Base-by-base conservation (phyloP, 495 filamentous ascomycete genomes). In the Pyrenula massariospora region DNA sequence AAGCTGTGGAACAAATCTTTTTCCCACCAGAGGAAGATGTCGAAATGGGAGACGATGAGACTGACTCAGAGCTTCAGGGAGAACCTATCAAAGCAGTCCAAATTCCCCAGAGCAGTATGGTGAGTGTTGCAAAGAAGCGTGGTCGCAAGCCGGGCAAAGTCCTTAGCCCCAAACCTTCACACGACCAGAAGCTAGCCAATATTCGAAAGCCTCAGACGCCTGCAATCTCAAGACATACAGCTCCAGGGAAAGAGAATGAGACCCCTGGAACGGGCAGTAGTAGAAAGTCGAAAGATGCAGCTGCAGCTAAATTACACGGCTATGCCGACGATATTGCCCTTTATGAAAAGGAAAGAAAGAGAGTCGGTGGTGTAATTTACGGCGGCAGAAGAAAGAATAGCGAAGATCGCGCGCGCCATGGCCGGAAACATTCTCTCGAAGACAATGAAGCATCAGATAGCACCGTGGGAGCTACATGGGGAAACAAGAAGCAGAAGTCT, bases 311-410 rank as follows among this genome's bases (percentile, higher is more conserved):
- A 54, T 71, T 97, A 2, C 89, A 93, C 54, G 78, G 83, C 22
- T 69, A 87, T 22, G 90, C 88, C 10, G 78, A 83, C 0, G 93
- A 96, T 67, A 88, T 96, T 60, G 85, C 84, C 8, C 72, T 91
- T 53, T 96, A 91, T 64, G 86, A 99, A 66, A 96, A 95, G 63
- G 93, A 99, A 68, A 89, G 76, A 74, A 95, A 93, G 73, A 82
- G 83, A 21, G 86, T 87, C 48, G 91, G 90, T n/a, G 84, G 85
- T 36, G 80, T 90, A 1, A 86, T 88, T 62, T 87, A 90, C 54
- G 91, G 89, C 24, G 82, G 84, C 10, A 67, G 78, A 58, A 72
- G 75, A n/a, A 74, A 74, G 25, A 77, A 68, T 12, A 77, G 78
- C 55, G 72, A 73, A 50, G 78, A 79, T 57, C 63, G 70, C 24